phyloP scores from a whole-genome alignment of 768 basidiomycete genomes.

The Tremella yokohamensis region DNA sequence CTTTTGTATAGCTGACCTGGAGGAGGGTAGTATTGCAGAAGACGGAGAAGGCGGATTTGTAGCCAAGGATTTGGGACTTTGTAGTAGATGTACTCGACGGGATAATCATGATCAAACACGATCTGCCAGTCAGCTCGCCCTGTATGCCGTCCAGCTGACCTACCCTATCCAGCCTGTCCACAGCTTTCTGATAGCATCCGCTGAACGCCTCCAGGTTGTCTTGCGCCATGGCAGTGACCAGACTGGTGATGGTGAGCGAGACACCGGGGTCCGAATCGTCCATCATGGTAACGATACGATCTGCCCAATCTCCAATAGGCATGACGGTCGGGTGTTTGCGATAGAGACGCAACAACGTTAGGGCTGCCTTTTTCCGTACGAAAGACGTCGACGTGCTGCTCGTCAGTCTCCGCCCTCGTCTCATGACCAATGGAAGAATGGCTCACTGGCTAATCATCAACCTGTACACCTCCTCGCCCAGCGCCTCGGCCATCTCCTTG shows the following conservation, averaged over 20 bases:
- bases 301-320: slow-evolving; percentile 89
- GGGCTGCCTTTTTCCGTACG: slow-evolving; percentile 96
- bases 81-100: slow-evolving; percentile 89
- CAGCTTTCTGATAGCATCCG: slow-evolving; percentile 91
- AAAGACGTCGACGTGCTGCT: slow-evolving; percentile 85
- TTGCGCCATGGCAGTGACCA: slow-evolving; percentile 91
- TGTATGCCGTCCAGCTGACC: slow-evolving; percentile 29
- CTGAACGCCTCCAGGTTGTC: slow-evolving; percentile 85
- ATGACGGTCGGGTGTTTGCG: slow-evolving; percentile 94
- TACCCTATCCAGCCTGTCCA: slow-evolving; percentile 79
- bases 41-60: slow-evolving; percentile 87
- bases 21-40: slow-evolving; percentile 93
- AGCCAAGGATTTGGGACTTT: slow-evolving; percentile 97
- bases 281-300: slow-evolving; percentile 91
- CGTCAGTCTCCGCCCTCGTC: neutral
- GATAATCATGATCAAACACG: slow-evolving; percentile 83
- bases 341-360: slow-evolving; percentile 86
- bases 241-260: slow-evolving; percentile 84
- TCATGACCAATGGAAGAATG: too few relatives aligned
- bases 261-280: slow-evolving; percentile 92
- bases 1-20: slow-evolving; percentile 61
- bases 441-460: slow-evolving; percentile 87
- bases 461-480: slow-evolving; percentile 89
- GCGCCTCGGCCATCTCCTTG: slow-evolving; percentile 95
- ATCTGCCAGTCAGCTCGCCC: slow-evolving; percentile 57